Evolutionary conservation across 768 basidiomycete species (phyloP).

Genomic region (Wakefieldia striispora): DNA sequence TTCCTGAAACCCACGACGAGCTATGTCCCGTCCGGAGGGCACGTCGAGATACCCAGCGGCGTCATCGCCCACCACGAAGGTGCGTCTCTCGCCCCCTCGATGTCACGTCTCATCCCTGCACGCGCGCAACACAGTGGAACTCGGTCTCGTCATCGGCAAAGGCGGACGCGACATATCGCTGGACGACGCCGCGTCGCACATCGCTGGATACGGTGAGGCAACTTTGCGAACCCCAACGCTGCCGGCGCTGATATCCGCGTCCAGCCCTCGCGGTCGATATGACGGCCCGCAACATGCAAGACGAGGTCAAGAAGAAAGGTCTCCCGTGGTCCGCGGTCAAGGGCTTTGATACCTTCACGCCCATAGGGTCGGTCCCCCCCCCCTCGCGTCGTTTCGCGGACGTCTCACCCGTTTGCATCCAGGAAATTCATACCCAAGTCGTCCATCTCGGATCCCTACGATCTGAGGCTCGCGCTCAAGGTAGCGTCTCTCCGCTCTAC

Average conservation of each 20-base stretch:
- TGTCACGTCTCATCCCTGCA: not conserved
- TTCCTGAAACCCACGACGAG: slow-evolving; percentile 96
- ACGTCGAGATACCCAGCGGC: slow-evolving; percentile 83
- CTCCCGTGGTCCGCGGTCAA: slow-evolving; percentile 98
- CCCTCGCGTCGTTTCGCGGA: not conserved
- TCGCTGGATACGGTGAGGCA: slow-evolving; percentile 88
- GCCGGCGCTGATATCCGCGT: not conserved
- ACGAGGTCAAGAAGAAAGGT: slow-evolving; percentile 86
- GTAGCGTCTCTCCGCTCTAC: slow-evolving; percentile 31
- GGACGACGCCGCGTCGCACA: slow-evolving; percentile 66
- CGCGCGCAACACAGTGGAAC: slow-evolving; percentile 62
- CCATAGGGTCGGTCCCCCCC: slow-evolving; percentile 61
- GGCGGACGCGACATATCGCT: slow-evolving; percentile 78
- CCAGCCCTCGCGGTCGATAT: slow-evolving; percentile 92
- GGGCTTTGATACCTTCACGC: slow-evolving; percentile 96
- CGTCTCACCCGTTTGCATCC: slow-evolving; percentile 6
- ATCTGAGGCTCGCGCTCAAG: slow-evolving; percentile 75
- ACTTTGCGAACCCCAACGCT: too few species aligned
- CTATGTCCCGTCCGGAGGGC: slow-evolving; percentile 74
- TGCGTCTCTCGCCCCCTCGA: slow-evolving; percentile 20
- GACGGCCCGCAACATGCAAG: slow-evolving; percentile 95
- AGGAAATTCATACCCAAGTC: slow-evolving; percentile 83
- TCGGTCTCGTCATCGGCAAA: slow-evolving; percentile 95
- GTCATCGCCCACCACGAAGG: slow-evolving; percentile 91
- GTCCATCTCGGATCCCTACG: slow-evolving; percentile 64